These are phyloP conservation scores for Ceraceosorus guamensis DNA, from an alignment of 1,284 basidiomycete genomes.

Conservation along the genomic window DNA sequence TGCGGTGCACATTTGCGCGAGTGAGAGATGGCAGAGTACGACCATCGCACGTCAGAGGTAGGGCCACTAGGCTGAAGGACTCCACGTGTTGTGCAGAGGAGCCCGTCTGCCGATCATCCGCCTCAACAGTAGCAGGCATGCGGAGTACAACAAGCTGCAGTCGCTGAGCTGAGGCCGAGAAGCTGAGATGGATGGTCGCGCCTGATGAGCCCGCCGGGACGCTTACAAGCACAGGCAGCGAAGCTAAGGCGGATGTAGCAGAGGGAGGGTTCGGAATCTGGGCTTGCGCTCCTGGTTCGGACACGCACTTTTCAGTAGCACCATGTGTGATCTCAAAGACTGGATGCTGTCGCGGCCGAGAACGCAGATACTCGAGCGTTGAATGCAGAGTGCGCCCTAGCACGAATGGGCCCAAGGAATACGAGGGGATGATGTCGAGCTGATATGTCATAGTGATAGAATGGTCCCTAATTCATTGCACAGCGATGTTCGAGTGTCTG, in stretches of 20 bases:
- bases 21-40: background rate
- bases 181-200: background rate
- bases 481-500: too few relatives aligned
- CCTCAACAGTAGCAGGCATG: background rate
- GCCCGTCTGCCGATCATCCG: too few relatives aligned
- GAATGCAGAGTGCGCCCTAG: background rate
- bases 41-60: background rate
- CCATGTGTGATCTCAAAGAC: background rate
- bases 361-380: background rate
- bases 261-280: background rate
- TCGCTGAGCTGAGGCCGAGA: background rate
- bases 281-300: too few relatives aligned
- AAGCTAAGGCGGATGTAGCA: background rate
- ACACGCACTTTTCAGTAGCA: background rate
- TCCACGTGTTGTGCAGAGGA: background rate
- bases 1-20: background rate
- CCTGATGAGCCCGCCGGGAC: background rate
- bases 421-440: background rate
- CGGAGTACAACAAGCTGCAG: background rate
- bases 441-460: background rate
- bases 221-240: background rate
- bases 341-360: background rate
- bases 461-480: too few relatives aligned
- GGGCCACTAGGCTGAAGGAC: background rate
- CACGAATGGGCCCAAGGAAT: background rate